Evolutionary conservation across 1,139 yeast species (phyloP).

Genomic region (Debaryomyces sp.): DNA sequence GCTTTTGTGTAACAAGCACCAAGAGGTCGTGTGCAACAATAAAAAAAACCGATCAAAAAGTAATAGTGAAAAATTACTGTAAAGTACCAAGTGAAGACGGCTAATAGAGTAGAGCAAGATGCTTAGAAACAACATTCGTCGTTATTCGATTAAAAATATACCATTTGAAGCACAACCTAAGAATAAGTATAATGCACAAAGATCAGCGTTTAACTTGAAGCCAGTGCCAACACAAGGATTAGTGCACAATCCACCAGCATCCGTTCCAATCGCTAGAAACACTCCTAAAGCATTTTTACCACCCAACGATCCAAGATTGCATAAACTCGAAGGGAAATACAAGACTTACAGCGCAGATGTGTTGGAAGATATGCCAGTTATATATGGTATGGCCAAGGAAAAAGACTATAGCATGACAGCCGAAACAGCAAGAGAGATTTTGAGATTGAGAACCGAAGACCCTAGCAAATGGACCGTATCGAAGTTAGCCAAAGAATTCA

Average conservation of each 20-base stretch:
- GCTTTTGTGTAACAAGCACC: background rate
- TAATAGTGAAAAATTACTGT: slow-evolving; percentile 6
- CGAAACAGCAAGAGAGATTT: slow-evolving; percentile 63
- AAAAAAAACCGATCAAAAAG: slow-evolving; percentile 2
- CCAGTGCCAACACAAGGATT: slow-evolving; percentile 44
- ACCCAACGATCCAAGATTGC: slow-evolving; percentile 53
- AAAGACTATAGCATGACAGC: slow-evolving; percentile 64
- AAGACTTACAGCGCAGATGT: slow-evolving; percentile 39
- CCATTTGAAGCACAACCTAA: slow-evolving; percentile 41
- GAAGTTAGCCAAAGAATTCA: slow-evolving; percentile 65
- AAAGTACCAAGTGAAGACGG: background rate
- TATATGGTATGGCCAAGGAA: slow-evolving; percentile 36
- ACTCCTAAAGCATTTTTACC: slow-evolving; percentile 83
- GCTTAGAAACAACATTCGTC: slow-evolving; percentile 17
- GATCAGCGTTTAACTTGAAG: slow-evolving; percentile 48
- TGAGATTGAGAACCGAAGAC: slow-evolving; percentile 58
- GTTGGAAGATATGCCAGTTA: slow-evolving; percentile 57
- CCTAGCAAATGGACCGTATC: slow-evolving; percentile 70
- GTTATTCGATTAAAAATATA: slow-evolving; percentile 17
- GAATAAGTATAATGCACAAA: slow-evolving; percentile 39
- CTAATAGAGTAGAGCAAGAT: slow-evolving; percentile 4
- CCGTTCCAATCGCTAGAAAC: slow-evolving; percentile 32
- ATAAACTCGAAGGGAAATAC: slow-evolving; percentile 31
- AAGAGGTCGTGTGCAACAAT: slow-evolving; percentile 1
- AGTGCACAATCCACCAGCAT: slow-evolving; percentile 42